A percentile compares a stretch with the other conserved stretches of the same genome.
Evolutionary conservation across 805 yeast genomes (phyloP).

Genomic region (Clavispora carvajalis): DNA sequence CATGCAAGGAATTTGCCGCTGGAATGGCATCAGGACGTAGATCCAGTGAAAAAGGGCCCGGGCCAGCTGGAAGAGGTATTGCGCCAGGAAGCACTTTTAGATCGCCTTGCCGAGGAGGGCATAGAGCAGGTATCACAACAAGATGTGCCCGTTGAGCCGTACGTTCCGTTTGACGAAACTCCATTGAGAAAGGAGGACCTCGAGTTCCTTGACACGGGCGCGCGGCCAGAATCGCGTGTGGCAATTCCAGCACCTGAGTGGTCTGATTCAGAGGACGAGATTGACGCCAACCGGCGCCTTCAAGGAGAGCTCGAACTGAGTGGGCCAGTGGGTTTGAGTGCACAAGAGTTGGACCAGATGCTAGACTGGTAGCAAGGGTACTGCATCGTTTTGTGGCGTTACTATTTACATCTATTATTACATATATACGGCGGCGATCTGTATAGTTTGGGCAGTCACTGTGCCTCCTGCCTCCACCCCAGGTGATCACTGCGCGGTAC

Average conservation of each 20-base stretch:
- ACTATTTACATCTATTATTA: slow-evolving; percentile 2
- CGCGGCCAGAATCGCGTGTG: slow-evolving; percentile 5
- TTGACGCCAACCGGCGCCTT: slow-evolving; percentile 1
- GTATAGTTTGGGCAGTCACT: too few relatives aligned
- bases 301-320: slow-evolving; percentile 8
- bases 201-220: slow-evolving; percentile 20
- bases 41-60: slow-evolving; percentile 23
- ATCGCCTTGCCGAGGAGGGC: slow-evolving; percentile 21
- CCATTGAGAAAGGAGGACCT: slow-evolving; percentile 25
- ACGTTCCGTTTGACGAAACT: slow-evolving; percentile 7
- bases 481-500: slow-evolving; percentile 1
- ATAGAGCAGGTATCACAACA: slow-evolving; percentile 47
- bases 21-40: slow-evolving; percentile 6
- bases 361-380: slow-evolving; percentile 28
- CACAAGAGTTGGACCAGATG: slow-evolving; percentile 30
- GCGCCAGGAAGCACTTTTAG: slow-evolving; percentile 10
- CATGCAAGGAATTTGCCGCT: slow-evolving; percentile 16
- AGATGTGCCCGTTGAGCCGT: slow-evolving; percentile 15
- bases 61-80: not conserved
- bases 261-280: slow-evolving; percentile 9
- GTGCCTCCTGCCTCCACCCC: too few relatives aligned
- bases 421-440: not conserved
- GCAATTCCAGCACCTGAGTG: slow-evolving; percentile 7
- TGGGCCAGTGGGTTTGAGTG: slow-evolving; percentile 26
- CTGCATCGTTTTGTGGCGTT: not conserved